Evolutionary conservation across 1,284 basidiomycete genomes (phyloP).

Genomic region (Porodaedalea pini): DNA sequence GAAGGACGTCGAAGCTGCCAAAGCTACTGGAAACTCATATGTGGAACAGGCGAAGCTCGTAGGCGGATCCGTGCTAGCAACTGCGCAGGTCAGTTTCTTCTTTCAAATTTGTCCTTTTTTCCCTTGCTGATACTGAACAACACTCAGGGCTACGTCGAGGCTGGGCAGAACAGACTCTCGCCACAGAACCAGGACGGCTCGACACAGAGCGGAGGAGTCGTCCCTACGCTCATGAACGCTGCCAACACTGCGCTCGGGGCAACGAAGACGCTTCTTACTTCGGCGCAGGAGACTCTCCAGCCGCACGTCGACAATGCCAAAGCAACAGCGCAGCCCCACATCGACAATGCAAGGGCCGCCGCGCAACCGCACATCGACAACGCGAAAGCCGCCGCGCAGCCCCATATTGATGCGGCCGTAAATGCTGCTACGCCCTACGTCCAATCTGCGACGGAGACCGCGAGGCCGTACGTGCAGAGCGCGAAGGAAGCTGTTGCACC

Average conservation of each 20-base stretch:
- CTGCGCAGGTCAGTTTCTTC: slow-evolving; percentile 45
- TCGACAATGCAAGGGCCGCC: slow-evolving; percentile 24
- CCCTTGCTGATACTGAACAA: background rate
- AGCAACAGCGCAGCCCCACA: slow-evolving; percentile 29
- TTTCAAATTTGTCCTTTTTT: background rate
- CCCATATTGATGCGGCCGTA: slow-evolving; percentile 28
- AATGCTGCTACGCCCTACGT: slow-evolving; percentile 26
- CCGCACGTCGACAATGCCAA: slow-evolving; percentile 32
- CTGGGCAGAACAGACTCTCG: slow-evolving; percentile 18
- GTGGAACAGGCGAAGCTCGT: slow-evolving; percentile 51
- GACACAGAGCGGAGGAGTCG: slow-evolving; percentile 25
- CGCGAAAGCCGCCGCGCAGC: slow-evolving; percentile 25
- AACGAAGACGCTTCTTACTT: slow-evolving; percentile 34
- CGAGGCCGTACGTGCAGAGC: slow-evolving; percentile 25
- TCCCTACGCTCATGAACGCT: slow-evolving; percentile 34
- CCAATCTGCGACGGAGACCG: slow-evolving; percentile 19
- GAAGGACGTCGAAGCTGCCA: slow-evolving; percentile 43
- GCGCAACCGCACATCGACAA: slow-evolving; percentile 30
- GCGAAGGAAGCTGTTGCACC: slow-evolving; percentile 9
- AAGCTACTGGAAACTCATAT: slow-evolving; percentile 42
- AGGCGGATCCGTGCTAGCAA: slow-evolving; percentile 42
- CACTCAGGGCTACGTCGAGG: slow-evolving; percentile 20
- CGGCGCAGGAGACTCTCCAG: slow-evolving; percentile 38
- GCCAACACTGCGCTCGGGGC: slow-evolving; percentile 37
- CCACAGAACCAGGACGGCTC: slow-evolving; percentile 19